Conservation (phyloP, 306 rosid species). For the Phaseolus lunatus region DNA sequence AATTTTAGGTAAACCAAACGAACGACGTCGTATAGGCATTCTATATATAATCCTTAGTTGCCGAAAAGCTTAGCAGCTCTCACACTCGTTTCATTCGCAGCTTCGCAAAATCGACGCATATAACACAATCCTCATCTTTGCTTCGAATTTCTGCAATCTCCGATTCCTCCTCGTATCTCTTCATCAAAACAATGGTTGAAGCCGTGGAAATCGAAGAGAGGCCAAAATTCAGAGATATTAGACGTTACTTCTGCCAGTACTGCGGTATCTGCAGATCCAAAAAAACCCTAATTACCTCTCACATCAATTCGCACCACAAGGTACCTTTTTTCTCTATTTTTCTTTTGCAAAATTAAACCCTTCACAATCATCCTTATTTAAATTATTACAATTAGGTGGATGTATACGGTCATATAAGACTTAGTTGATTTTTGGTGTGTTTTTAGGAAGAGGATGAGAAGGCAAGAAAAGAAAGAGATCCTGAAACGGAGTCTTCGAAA, state of each 20-base stretch:
- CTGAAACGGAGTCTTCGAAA: conserved; percentile 27
- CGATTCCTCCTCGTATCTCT: not conserved
- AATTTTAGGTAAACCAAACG: too few relatives aligned
- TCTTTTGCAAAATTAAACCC: not conserved
- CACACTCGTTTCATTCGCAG: not conserved
- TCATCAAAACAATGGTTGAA: conserved; percentile 49
- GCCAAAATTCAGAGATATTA: conserved; percentile 59
- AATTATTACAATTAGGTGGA: not conserved
- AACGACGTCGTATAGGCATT: not conserved
- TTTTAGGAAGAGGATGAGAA: conserved; percentile 65
- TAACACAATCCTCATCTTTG: not conserved
- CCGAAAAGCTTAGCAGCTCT: not conserved
- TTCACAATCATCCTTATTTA: not conserved
- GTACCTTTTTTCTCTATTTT: conserved; percentile 31
- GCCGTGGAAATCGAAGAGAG: conserved; percentile 39
- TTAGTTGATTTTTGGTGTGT: conserved; percentile 13
- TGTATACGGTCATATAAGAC: not conserved
- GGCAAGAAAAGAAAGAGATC: conserved; percentile 39
- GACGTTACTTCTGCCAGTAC: conserved; percentile 65
- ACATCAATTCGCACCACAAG: conserved; percentile 69
- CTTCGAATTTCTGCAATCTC: not conserved
- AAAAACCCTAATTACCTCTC: conserved; percentile 64
- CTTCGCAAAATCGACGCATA: not conserved
- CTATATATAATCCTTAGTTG: not conserved
- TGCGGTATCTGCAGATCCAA: conserved; percentile 81